Percentiles rank a stretch among this genome's conserved stretches.
These are phyloP conservation scores for Coelastrella sp. DNA, from an alignment of 139 green algal genomes.

Conservation along the genomic window DNA sequence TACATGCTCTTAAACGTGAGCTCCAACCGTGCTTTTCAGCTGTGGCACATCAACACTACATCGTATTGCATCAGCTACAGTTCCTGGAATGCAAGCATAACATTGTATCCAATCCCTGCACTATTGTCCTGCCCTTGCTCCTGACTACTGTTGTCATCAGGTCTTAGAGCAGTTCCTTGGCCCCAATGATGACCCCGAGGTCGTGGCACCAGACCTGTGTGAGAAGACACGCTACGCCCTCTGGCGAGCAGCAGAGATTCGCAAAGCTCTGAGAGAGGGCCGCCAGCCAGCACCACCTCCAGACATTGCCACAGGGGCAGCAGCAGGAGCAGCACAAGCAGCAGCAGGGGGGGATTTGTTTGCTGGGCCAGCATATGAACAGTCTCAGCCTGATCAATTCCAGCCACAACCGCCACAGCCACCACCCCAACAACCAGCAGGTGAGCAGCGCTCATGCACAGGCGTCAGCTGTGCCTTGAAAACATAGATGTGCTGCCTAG, in stretches of 20 bases:
- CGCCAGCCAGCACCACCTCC: conserved; percentile 68
- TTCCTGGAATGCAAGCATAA: no score
- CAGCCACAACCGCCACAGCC: not conserved
- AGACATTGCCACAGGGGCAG: conserved; percentile 26
- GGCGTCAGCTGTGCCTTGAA: no score
- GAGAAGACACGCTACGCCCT: conserved; percentile 88
- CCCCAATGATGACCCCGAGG: conserved; percentile 7
- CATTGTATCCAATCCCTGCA: not conserved
- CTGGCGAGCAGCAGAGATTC: conserved; percentile 92
- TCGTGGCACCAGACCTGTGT: conserved; percentile 64
- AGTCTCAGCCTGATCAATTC: not conserved
- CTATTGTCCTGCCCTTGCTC: not conserved
- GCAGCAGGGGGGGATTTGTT: conserved; percentile 32
- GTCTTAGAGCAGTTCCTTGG: conserved; percentile 43
- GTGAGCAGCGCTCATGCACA: no score
- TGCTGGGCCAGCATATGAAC: conserved; percentile 18
- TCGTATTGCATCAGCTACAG: no score
- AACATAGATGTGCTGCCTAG: no score
- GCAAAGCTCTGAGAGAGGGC: conserved; percentile 88
- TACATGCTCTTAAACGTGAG: not conserved
- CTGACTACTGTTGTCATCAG: not conserved
- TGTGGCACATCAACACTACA: not conserved
- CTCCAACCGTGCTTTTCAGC: not conserved
- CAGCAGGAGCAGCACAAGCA: not conserved
- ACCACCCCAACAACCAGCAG: not conserved